Conservation (phyloP, 2,329 filamentous ascomycete species). For the Paraphoma chrysanthemicola region DNA sequence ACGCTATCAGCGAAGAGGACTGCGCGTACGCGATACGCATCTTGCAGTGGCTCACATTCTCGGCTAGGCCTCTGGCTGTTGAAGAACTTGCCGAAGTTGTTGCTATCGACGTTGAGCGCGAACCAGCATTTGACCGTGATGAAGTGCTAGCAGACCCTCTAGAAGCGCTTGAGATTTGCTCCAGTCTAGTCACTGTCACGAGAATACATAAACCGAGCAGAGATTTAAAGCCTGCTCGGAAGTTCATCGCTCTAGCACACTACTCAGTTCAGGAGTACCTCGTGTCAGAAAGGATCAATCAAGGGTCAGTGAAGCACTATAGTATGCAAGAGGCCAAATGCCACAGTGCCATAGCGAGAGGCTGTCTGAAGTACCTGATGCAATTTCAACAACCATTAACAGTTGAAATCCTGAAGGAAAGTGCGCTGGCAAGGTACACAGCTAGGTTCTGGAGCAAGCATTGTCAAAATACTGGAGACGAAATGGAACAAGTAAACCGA, state of each 20-base stretch:
- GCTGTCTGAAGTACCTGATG: slow-evolving; percentile 35
- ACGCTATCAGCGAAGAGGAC: slow-evolving; percentile 22
- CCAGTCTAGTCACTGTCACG: slow-evolving; percentile 37
- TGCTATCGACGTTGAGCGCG: slow-evolving; percentile 32
- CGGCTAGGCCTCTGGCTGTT: slow-evolving; percentile 22
- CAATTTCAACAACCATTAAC: slow-evolving; percentile 22
- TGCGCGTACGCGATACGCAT: slow-evolving; percentile 26
- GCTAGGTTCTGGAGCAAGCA: slow-evolving; percentile 38
- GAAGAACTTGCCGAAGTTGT: slow-evolving; percentile 33
- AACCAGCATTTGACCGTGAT: slow-evolving; percentile 41
- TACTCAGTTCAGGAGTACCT: slow-evolving; percentile 48
- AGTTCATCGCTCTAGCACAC: slow-evolving; percentile 33
- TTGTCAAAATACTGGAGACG: slow-evolving; percentile 10
- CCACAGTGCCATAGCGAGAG: slow-evolving; percentile 25
- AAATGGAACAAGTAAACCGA: slow-evolving; percentile 11
- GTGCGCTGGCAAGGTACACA: slow-evolving; percentile 33
- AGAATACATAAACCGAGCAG: slow-evolving; percentile 4
- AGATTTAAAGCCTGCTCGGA: neutral
- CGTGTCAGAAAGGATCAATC: slow-evolving; percentile 30
- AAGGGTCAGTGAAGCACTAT: slow-evolving; percentile 26
- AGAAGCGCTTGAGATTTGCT: slow-evolving; percentile 39
- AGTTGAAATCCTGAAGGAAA: slow-evolving; percentile 6
- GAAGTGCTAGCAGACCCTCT: slow-evolving; percentile 43
- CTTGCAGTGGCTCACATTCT: slow-evolving; percentile 34
- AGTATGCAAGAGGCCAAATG: slow-evolving; percentile 28